Base-by-base conservation (phyloP, 2,329 filamentous ascomycete genomes). In the Rasamsonia emersonii region DNA sequence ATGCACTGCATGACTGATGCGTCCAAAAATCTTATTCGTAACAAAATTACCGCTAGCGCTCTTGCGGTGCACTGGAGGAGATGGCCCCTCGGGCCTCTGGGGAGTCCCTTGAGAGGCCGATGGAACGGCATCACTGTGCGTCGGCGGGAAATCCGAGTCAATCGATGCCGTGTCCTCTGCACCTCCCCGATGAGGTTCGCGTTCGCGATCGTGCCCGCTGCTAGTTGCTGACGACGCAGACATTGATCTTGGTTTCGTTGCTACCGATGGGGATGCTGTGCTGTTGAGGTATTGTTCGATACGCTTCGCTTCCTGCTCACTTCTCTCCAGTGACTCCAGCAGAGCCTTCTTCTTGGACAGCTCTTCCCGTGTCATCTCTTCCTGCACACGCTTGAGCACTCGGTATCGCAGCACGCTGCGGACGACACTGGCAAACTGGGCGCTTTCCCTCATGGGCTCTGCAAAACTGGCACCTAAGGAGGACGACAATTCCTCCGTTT, bases 391-490 rank as follows among this genome's bases (percentile, higher is more conserved):
- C 65, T 98, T 98, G 40, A 95, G 65, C 3, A 96, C 81, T 10
- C 91, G 73, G 55, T 95, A 98, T 43, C 84, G 77, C 33, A 98
- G 66, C 19, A 98, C 89, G 43, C 70, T 83, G 24, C 88, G 77
- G 3, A 98, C 91, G 1, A 98, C 86, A 8, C 91, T 85, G 1
- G 91, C 91, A 56, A 98, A 98, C 52, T 98, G 91, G 9, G 91
- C 88, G 49, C 86, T 93, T 62, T 98, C 91, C 34, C 93, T 77
- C 86, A 98, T 95, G 1, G 91, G 91, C 53, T 98, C 93, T 0
- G 93, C 86, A 53, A 98, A 98, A 44, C 78, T 91, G 19, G 89
- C 88, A 13, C 88, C 88, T n/a, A 98, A 65, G 0, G 82, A 82
- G 2, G 77, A 78, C 0, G 88, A 88, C 3, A 98, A 67, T 54